A percentile compares a stretch with the other conserved stretches of the same genome.
Conservation (phyloP, 805 yeast species). For the Danielozyma ontarioensis region DNA sequence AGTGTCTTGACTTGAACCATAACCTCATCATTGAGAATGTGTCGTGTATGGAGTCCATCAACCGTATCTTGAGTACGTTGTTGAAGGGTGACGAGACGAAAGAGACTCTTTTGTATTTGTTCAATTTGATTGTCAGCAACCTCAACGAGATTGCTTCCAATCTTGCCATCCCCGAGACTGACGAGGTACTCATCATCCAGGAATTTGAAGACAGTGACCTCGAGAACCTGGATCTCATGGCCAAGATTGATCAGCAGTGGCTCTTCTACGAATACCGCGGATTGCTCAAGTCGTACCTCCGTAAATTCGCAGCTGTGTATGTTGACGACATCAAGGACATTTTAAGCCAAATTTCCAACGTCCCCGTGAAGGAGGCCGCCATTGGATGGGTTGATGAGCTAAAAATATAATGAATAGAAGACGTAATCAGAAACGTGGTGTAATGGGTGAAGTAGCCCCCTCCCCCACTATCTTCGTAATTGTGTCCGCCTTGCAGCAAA, state of each 20-base stretch:
- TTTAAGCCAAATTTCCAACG: slow-evolving; percentile 16
- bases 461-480: too few relatives aligned
- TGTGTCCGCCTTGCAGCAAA: too few relatives aligned
- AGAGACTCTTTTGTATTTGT: slow-evolving; percentile 13
- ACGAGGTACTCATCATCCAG: slow-evolving; percentile 18
- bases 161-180: slow-evolving; percentile 9
- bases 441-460: neutral
- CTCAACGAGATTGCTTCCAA: slow-evolving; percentile 20
- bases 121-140: slow-evolving; percentile 23
- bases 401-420: neutral
- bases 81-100: slow-evolving; percentile 13
- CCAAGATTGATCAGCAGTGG: slow-evolving; percentile 34
- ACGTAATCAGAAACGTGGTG: too few relatives aligned
- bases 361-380: slow-evolving; percentile 16
- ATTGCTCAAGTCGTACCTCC: slow-evolving; percentile 32
- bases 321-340: slow-evolving; percentile 11
- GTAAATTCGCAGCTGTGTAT: slow-evolving; percentile 19
- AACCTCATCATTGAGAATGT: slow-evolving; percentile 36
- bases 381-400: slow-evolving; percentile 15
- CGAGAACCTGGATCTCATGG: slow-evolving; percentile 17
- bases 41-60: slow-evolving; percentile 39
- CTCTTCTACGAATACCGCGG: slow-evolving; percentile 38
- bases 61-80: slow-evolving; percentile 25
- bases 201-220: slow-evolving; percentile 22
- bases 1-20: slow-evolving; percentile 19